phyloP scores from a whole-genome alignment of 768 basidiomycete genomes.

The Tulasnella sp. region DNA sequence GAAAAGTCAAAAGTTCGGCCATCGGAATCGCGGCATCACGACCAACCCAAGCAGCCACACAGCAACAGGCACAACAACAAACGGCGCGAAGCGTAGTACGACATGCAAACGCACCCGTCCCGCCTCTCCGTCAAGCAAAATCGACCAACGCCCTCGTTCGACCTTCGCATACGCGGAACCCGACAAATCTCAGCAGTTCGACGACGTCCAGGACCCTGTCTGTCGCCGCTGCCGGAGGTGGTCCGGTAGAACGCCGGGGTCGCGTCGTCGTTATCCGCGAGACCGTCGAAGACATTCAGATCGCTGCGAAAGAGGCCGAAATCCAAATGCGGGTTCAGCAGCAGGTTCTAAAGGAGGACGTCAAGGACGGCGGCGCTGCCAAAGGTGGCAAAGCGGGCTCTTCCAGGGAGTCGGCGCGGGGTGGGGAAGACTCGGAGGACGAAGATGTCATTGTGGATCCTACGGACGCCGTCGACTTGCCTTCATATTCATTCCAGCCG shows the following conservation, averaged over 20 bases:
- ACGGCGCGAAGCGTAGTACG: neutral
- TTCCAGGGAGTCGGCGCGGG: neutral
- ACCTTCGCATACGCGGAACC: slow-evolving; percentile 31
- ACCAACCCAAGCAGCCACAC: slow-evolving; percentile 37
- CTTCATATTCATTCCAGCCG: slow-evolving; percentile 34
- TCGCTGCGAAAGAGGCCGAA: slow-evolving; percentile 69
- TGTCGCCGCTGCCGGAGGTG: neutral
- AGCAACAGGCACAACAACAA: slow-evolving; percentile 44
- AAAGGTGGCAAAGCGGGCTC: neutral
- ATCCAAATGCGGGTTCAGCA: slow-evolving; percentile 57
- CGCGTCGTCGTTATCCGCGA: slow-evolving; percentile 80
- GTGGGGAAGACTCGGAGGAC: neutral
- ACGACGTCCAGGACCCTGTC: slow-evolving; percentile 7
- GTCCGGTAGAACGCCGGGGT: slow-evolving; percentile 37
- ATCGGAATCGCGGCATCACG: neutral
- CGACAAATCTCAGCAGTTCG: slow-evolving; percentile 10
- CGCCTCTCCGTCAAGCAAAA: slow-evolving; percentile 42
- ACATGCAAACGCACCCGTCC: slow-evolving; percentile 32
- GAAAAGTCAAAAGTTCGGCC: slow-evolving; percentile 1
- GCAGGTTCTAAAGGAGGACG: slow-evolving; percentile 38
- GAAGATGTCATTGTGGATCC: slow-evolving; percentile 53
- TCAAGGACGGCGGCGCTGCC: neutral
- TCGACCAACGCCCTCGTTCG: slow-evolving; percentile 34
- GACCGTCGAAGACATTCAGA: slow-evolving; percentile 60
- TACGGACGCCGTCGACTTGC: slow-evolving; percentile 74